These are phyloP conservation scores for Trichothecium sympodiale DNA, from an alignment of 2,329 filamentous ascomycete genomes.

Conservation along the genomic window DNA sequence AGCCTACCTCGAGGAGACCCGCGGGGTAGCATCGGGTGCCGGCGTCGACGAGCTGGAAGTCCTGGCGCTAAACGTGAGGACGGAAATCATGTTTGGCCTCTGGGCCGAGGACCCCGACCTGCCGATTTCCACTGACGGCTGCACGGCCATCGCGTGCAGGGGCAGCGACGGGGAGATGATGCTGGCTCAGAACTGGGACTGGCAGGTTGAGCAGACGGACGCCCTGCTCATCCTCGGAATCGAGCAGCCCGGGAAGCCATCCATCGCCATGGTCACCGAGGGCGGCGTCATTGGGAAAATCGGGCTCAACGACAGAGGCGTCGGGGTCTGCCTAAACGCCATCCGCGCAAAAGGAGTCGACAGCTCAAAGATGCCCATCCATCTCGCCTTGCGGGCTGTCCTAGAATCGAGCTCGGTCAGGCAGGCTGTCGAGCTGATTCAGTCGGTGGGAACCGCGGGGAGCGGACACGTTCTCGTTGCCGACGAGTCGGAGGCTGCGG, in stretches of 20 bases:
- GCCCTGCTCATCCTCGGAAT: constrained; percentile 39
- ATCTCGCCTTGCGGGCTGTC: constrained; percentile 44
- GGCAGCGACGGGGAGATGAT: constrained; percentile 18
- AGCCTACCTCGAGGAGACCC: constrained; percentile 24
- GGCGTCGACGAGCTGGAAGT: constrained; percentile 34
- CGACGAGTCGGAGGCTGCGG: constrained; percentile 2
- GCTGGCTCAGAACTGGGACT: constrained; percentile 51
- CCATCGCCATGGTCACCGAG: constrained; percentile 46
- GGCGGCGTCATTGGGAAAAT: constrained; percentile 55
- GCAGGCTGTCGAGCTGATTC: constrained; percentile 3
- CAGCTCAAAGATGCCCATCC: constrained; percentile 41
- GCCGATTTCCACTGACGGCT: constrained; percentile 33
- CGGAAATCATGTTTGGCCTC: constrained; percentile 45
- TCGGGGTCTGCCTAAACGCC: constrained; percentile 51
- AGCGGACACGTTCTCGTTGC: constrained; percentile 7
- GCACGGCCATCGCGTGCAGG: constrained; percentile 39
- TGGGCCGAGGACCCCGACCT: constrained; percentile 19
- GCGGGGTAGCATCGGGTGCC: constrained; percentile 42
- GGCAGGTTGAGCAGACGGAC: constrained; percentile 42
- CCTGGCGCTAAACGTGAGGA: constrained; percentile 46
- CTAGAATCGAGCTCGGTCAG: constrained; percentile 34
- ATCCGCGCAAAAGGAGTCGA: constrained; percentile 47
- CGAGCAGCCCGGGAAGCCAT: constrained; percentile 25
- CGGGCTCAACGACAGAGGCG: constrained; percentile 46
- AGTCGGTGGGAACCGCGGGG: constrained; percentile 4